Conservation (phyloP, 257 asterid species). For the Cordia subcordata region DNA sequence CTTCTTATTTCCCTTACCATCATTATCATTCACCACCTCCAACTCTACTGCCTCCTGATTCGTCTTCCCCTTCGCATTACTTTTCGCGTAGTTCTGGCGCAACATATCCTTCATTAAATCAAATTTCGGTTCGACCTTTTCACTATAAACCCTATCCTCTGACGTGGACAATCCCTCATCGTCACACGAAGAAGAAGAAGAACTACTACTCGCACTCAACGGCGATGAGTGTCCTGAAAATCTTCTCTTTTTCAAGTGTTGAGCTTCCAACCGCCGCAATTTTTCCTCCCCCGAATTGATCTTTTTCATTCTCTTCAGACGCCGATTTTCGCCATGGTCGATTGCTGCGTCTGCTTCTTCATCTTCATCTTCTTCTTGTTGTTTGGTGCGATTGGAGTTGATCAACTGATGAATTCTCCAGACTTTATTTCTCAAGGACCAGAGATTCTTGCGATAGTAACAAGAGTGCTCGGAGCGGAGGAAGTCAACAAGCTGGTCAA, state of each 20-base stretch:
- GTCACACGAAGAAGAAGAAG: conserved; percentile 1
- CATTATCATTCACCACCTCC: conserved; percentile 25
- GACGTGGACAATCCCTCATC: conserved; percentile 48
- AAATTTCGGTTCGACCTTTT: conserved; percentile 51
- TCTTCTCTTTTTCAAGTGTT: conserved; percentile 29
- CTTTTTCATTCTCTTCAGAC: conserved; percentile 25
- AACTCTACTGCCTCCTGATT: conserved; percentile 33
- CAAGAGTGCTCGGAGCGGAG: conserved; percentile 49
- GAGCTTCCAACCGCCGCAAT: conserved; percentile 46
- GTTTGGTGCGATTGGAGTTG: not conserved
- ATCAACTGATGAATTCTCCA: conserved; percentile 2
- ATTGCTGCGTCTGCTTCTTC: conserved; percentile 4
- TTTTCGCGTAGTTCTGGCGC: conserved; percentile 37
- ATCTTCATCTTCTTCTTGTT: no score
- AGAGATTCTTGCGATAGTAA: conserved; percentile 36
- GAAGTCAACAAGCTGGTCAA: conserved; percentile 60
- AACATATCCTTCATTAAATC: conserved; percentile 71
- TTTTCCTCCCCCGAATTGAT: conserved; percentile 41
- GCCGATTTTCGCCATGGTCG: conserved; percentile 6
- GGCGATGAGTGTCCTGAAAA: not conserved
- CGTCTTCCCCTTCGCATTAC: conserved; percentile 1
- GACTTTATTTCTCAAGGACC: conserved; percentile 24
- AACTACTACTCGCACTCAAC: not conserved
- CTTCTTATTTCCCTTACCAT: conserved; percentile 29
- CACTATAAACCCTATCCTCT: conserved; percentile 50